A percentile compares a stretch with the other conserved stretches of the same genome.
Conservation (phyloP, 768 basidiomycete species). For the Sporobolomyces pararoseus region DNA sequence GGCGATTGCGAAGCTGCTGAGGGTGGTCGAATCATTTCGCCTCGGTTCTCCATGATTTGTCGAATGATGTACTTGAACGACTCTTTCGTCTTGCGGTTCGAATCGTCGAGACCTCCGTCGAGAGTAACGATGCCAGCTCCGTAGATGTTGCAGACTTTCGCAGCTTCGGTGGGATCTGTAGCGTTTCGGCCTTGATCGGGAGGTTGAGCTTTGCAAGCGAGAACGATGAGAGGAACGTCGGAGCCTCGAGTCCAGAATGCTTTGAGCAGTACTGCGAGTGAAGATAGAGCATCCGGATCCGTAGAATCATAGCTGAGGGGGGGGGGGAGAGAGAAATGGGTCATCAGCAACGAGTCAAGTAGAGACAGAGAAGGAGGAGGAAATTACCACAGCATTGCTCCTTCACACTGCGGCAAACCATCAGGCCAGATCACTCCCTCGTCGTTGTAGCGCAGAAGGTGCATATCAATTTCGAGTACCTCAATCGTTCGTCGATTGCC, state of each 20-base stretch:
- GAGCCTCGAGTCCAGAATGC: conserved; percentile 60
- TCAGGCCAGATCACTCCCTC: conserved; percentile 54
- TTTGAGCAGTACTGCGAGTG: conserved; percentile 35
- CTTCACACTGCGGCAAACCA: conserved; percentile 63
- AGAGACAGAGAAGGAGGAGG: background rate
- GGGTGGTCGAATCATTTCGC: conserved; percentile 20
- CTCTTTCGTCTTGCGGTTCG: conserved; percentile 68
- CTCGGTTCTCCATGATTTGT: conserved; percentile 57
- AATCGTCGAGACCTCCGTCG: conserved; percentile 54
- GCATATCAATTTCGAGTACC: conserved; percentile 45
- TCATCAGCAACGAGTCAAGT: too few species aligned
- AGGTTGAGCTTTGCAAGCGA: conserved; percentile 74
- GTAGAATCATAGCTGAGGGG: conserved; percentile 42
- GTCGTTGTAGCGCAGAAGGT: conserved; percentile 32
- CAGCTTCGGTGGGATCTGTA: conserved; percentile 44
- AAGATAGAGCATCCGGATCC: conserved; percentile 30
- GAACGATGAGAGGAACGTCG: conserved; percentile 62
- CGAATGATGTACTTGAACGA: conserved; percentile 71
- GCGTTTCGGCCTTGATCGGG: conserved; percentile 23
- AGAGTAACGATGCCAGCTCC: conserved; percentile 46
- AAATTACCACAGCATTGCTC: conserved; percentile 66
- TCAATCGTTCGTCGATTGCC: conserved; percentile 48
- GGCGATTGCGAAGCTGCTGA: conserved; percentile 12
- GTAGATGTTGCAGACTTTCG: conserved; percentile 40
- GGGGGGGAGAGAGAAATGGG: background rate